phyloP scores from a whole-genome alignment of 2,329 filamentous ascomycete species.

The Calonectria honghensis region DNA sequence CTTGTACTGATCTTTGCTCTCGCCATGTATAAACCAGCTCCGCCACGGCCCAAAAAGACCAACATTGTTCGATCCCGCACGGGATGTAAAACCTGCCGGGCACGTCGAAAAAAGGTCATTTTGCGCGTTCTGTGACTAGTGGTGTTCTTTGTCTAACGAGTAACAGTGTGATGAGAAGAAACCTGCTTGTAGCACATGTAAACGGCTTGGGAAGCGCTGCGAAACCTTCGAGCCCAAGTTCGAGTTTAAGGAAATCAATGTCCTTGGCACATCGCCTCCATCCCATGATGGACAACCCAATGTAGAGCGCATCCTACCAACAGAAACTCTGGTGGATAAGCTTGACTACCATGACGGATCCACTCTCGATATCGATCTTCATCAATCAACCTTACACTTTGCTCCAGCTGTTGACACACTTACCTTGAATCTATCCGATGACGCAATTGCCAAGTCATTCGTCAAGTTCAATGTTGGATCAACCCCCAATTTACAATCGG shows the following conservation, averaged over 20 bases:
- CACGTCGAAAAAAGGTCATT: slow-evolving; percentile 47
- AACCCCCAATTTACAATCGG: background rate
- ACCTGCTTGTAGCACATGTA: slow-evolving; percentile 41
- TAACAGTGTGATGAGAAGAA: slow-evolving; percentile 43
- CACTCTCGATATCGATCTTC: too few relatives aligned
- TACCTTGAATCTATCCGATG: background rate
- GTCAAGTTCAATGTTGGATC: background rate
- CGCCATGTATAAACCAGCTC: slow-evolving; percentile 51
- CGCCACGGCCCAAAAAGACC: slow-evolving; percentile 48
- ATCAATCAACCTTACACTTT: fast-evolving
- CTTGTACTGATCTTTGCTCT: background rate
- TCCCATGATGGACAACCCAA: background rate
- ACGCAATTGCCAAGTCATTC: too few relatives aligned
- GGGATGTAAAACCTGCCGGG: slow-evolving; percentile 46
- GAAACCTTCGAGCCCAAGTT: slow-evolving; percentile 27
- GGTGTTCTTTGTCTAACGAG: background rate
- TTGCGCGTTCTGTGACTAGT: background rate
- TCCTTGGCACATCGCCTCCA: background rate
- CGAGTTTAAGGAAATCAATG: slow-evolving; percentile 31
- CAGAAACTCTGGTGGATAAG: background rate
- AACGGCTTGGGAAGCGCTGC: slow-evolving; percentile 33
- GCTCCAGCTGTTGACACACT: background rate
- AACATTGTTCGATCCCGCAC: slow-evolving; percentile 48
- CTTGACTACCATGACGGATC: fast-evolving
- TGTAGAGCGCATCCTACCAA: background rate